Percentiles rank a stretch among this genome's conserved stretches.
Evolutionary conservation across 352 stramenopile species (phyloP).

Genomic region (Pythium apleroticum): DNA sequence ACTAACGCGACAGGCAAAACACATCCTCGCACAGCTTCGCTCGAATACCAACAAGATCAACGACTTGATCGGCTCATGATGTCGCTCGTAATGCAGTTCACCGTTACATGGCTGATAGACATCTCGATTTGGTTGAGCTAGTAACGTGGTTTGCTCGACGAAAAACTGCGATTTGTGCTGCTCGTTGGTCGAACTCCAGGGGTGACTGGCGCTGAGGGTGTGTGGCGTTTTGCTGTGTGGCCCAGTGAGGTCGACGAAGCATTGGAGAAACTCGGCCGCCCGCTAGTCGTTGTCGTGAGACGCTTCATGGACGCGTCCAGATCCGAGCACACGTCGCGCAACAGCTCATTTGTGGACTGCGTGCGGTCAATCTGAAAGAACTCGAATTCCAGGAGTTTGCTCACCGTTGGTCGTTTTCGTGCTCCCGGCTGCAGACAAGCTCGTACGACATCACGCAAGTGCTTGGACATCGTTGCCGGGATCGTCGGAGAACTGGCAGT

Average conservation of each 20-base stretch:
- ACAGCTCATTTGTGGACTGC: constrained; percentile 49
- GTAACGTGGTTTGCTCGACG: background rate
- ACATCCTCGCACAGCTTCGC: constrained; percentile 57
- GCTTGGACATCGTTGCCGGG: constrained; percentile 44
- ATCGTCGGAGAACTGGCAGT: constrained; percentile 30
- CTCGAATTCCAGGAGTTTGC: constrained; percentile 35
- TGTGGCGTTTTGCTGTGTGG: background rate
- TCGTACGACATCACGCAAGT: constrained; percentile 40
- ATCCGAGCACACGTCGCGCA: constrained; percentile 56
- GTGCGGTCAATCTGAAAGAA: constrained; percentile 62
- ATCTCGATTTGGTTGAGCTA: background rate
- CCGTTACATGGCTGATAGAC: background rate
- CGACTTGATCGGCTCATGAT: constrained; percentile 46
- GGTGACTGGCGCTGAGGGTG: background rate
- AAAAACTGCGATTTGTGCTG: constrained; percentile 3
- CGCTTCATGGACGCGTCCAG: constrained; percentile 59
- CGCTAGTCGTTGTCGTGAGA: constrained; percentile 18
- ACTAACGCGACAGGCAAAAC: constrained; percentile 52
- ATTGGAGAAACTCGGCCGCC: background rate
- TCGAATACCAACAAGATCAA: constrained; percentile 78
- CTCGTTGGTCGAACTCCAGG: background rate
- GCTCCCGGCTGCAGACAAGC: constrained; percentile 46
- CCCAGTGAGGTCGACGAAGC: background rate
- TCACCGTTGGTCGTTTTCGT: constrained; percentile 35
- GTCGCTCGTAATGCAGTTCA: background rate